Base-by-base conservation (phyloP, 148 eudicot genomes). In the Dianthus caryophyllus region DNA sequence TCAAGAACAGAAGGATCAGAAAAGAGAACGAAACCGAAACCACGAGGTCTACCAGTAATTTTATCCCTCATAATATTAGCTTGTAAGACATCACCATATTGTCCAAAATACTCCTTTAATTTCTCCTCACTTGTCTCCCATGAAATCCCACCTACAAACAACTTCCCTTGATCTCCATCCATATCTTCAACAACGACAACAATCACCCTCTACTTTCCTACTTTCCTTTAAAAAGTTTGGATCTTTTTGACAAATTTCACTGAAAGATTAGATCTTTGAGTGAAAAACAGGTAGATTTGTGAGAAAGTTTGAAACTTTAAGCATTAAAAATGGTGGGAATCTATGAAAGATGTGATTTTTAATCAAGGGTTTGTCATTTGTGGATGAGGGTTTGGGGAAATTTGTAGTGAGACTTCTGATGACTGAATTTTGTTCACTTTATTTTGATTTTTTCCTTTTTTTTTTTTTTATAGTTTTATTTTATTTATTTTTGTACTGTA, bases 91-190 rank as follows among this genome's bases (percentile, higher is more conserved):
- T 87, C 84, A 0, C 98, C 98, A 44, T 87, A 93, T 51, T 74
- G 75, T 43, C 77, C 78, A 59, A 93, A 93, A 70, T 93, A 83
- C 7, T 89, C 94, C 72, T 76, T 84, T 0, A 93, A 77, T 76
- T 82, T 87, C 11, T 87, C 95, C 69, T 93, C 96, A 0, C 75
- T 47, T 10, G 97, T 91, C 66, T 91, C 97, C 96, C 96, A 91
- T 71, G 97, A 88, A 31, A 92, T 83, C 65, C 98, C 98, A 20
- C 98, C 98, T 6, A 93, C 85, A 67, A 93, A 93, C 26, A 93
- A 72, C 75, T 93, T 93, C 12, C 89, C 96, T 55, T 93, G 96
- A 80, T 93, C 98, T 65, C 91, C 85, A 75, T 89, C 96, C 97
- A 91, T n/a, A n/a, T 87, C 17, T 21, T 55, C 10, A 16, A 26